Conservation (phyloP, 805 yeast genomes). For the Tetrapisispora arboricola region DNA sequence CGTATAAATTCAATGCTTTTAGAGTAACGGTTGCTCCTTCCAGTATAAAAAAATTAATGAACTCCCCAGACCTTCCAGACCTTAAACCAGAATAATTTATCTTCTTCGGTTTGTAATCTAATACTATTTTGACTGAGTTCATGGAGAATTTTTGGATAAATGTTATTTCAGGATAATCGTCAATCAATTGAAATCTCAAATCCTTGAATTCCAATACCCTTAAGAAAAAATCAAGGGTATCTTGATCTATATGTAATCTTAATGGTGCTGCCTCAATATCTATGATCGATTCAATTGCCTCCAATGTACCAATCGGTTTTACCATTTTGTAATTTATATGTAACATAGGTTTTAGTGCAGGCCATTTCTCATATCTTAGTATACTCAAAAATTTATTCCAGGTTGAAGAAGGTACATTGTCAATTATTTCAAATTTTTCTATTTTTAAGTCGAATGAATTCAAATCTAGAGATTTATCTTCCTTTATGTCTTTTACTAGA, state of each 20-base stretch:
- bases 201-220: constrained; percentile 79
- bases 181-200: constrained; percentile 49
- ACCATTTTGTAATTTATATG: constrained; percentile 43
- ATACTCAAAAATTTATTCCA: constrained; percentile 80
- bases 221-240: constrained; percentile 72
- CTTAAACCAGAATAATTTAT: constrained; percentile 75
- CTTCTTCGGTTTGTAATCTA: constrained; percentile 89
- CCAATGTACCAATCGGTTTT: constrained; percentile 51
- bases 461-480: background rate
- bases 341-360: constrained; percentile 48
- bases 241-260: constrained; percentile 84
- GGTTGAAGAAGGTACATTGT: constrained; percentile 75
- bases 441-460: constrained; percentile 37
- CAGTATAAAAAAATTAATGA: constrained; percentile 77
- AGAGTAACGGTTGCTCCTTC: constrained; percentile 75
- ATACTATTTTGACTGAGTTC: constrained; percentile 46
- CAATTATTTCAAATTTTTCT: constrained; percentile 51
- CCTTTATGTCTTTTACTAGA: background rate
- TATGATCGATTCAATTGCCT: constrained; percentile 59
- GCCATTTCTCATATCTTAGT: constrained; percentile 58
- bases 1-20: constrained; percentile 54
- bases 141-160: constrained; percentile 63
- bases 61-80: constrained; percentile 75
- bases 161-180: constrained; percentile 48
- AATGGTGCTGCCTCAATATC: constrained; percentile 54